These are phyloP conservation scores for Dalbergia cultrata DNA, from an alignment of 306 rosid genomes.

Conservation along the genomic window DNA sequence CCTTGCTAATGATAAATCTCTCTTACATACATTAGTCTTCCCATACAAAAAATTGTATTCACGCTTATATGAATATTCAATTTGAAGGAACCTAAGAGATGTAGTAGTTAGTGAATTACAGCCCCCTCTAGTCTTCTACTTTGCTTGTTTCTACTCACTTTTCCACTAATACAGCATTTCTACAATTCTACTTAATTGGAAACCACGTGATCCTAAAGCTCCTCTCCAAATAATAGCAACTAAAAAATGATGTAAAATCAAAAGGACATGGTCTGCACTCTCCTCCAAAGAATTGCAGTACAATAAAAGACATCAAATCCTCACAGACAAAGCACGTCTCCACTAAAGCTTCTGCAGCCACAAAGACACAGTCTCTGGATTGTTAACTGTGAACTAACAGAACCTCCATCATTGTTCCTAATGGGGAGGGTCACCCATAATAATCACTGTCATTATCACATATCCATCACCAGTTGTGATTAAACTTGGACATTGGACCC, in stretches of 20 bases:
- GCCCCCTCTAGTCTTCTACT: background rate
- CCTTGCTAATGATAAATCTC: background rate
- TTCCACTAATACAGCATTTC: background rate
- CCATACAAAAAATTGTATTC: background rate
- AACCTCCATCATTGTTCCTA: constrained; percentile 16
- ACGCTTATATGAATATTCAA: background rate
- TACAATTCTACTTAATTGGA: background rate
- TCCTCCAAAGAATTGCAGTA: constrained; percentile 4
- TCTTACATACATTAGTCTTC: background rate
- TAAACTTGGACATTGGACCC: constrained; percentile 16
- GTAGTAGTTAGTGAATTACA: background rate
- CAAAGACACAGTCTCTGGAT: background rate
- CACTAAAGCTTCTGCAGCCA: constrained; percentile 4
- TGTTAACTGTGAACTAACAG: background rate
- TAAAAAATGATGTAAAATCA: background rate
- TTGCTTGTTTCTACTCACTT: background rate
- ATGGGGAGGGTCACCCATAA: constrained; percentile 7
- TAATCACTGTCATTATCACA: background rate
- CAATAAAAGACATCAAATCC: constrained; percentile 22
- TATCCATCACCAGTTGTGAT: background rate
- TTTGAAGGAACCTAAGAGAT: background rate
- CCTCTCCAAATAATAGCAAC: background rate
- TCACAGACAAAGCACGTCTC: constrained; percentile 21
- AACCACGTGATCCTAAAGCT: constrained; percentile 24
- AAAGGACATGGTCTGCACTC: background rate